phyloP scores from a whole-genome alignment of 2,329 filamentous ascomycete species.

The Metarhizium album region DNA sequence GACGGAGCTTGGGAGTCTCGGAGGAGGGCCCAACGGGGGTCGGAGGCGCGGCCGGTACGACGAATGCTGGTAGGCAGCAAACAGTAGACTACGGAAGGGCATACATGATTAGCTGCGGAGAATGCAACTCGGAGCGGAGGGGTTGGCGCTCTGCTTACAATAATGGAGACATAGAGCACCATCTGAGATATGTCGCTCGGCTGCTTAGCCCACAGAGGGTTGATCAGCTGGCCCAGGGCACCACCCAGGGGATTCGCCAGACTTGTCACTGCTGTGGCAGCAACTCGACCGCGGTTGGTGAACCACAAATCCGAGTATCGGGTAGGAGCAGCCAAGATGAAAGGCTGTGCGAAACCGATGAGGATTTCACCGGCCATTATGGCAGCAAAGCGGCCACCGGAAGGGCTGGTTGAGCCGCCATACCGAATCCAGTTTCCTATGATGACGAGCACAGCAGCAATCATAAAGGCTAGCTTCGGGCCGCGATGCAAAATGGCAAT shows the following conservation, averaged over 20 bases:
- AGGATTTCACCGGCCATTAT: conserved; percentile 89
- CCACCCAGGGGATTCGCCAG: conserved; percentile 86
- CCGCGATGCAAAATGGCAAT: conserved; percentile 73
- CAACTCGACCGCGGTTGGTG: conserved; percentile 69
- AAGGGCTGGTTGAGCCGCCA: conserved; percentile 48
- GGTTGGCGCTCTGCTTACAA: conserved; percentile 42
- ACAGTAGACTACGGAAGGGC: conserved; percentile 22
- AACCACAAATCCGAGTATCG: conserved; percentile 95
- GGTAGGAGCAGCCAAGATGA: conserved; percentile 80
- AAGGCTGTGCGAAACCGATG: conserved; percentile 81
- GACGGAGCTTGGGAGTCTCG: conserved; percentile 42
- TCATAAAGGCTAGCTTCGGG: conserved; percentile 66
- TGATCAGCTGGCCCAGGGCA: conserved; percentile 77
- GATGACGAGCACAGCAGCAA: conserved; percentile 61
- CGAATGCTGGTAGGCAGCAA: conserved; percentile 64
- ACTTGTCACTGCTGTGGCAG: conserved; percentile 75
- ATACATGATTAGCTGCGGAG: not conserved
- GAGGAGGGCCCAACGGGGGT: conserved; percentile 65
- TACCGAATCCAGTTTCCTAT: conserved; percentile 88
- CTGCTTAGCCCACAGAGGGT: conserved; percentile 61
- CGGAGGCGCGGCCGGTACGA: conserved; percentile 66
- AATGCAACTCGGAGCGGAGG: not conserved
- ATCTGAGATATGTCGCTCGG: conserved; percentile 62
- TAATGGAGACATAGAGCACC: conserved; percentile 76
- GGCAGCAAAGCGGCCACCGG: conserved; percentile 56